phyloP scores from a whole-genome alignment of 179 eudicot species.

The Nepenthes alata region DNA sequence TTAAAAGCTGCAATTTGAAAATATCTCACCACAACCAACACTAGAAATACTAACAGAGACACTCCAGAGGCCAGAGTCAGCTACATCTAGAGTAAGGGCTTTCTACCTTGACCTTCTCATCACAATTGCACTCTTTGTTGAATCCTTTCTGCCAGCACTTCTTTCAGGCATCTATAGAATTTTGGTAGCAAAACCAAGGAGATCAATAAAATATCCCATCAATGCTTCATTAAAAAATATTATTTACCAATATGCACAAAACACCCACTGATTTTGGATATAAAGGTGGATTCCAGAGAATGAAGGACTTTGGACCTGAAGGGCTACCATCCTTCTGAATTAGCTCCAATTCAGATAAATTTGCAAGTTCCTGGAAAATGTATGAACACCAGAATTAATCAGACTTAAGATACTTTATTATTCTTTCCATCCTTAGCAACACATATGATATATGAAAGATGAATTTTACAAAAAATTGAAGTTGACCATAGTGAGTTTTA shows the following conservation, averaged over 20 bases:
- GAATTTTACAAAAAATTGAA: too few species aligned
- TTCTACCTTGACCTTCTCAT: slow-evolving; percentile 56
- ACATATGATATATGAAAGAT: too few species aligned
- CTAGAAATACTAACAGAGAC: too few species aligned
- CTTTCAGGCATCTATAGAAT: slow-evolving; percentile 32
- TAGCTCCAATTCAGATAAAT: slow-evolving; percentile 57
- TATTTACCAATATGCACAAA: neutral
- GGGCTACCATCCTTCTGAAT: slow-evolving; percentile 98
- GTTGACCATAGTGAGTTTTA: too few species aligned
- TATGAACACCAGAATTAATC: too few species aligned
- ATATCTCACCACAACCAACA: too few species aligned
- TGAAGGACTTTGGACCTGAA: slow-evolving; percentile 65
- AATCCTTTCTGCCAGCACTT: slow-evolving; percentile 15
- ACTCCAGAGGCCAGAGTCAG: too few species aligned
- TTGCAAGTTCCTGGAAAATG: slow-evolving; percentile 57
- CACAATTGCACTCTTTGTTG: slow-evolving; percentile 22
- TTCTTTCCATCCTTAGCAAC: neutral
- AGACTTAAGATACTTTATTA: too few species aligned
- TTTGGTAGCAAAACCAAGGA: slow-evolving; percentile 8
- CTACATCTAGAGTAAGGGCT: neutral
- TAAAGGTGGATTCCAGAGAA: slow-evolving; percentile 95
- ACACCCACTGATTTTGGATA: slow-evolving; percentile 44
- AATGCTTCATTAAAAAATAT: neutral
- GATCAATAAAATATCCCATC: slow-evolving; percentile 4
- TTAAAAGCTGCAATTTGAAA: too few species aligned